Evolutionary conservation across 2,329 filamentous ascomycete species (phyloP).

Genomic region (Plectosphaerella plurivora): DNA sequence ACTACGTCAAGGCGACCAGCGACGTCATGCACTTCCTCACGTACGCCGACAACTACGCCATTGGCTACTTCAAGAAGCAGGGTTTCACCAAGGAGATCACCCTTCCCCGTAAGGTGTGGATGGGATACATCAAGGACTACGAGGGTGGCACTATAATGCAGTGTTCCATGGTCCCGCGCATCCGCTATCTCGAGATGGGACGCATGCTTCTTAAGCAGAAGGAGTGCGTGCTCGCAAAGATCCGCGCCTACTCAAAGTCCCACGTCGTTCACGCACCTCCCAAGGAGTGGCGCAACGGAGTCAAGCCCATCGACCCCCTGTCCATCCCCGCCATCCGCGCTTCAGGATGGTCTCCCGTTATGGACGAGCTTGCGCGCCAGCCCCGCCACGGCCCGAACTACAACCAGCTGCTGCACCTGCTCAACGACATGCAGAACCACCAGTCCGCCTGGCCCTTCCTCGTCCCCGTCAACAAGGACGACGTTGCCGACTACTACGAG

Average conservation of each 20-base stretch:
- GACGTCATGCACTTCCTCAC: slow-evolving; percentile 98
- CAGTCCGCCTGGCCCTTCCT: slow-evolving; percentile 92
- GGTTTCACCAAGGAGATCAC: slow-evolving; percentile 99
- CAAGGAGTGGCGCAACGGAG: slow-evolving; percentile 76
- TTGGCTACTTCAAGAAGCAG: slow-evolving; percentile 98
- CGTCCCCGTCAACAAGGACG: slow-evolving; percentile 88
- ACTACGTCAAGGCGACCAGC: slow-evolving; percentile 96
- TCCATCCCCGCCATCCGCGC: slow-evolving; percentile 83
- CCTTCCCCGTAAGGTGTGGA: slow-evolving; percentile 84
- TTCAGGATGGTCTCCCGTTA: slow-evolving; percentile 93
- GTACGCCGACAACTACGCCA: slow-evolving; percentile 98
- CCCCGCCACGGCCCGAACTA: slow-evolving; percentile 95
- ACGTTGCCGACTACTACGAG: slow-evolving; percentile 98
- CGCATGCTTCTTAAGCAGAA: slow-evolving; percentile 97
- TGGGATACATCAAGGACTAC: slow-evolving; percentile 99
- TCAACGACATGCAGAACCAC: slow-evolving; percentile 95
- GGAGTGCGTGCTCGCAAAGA: slow-evolving; percentile 91
- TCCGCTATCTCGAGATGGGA: slow-evolving; percentile 88
- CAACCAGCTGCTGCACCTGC: slow-evolving; percentile 84
- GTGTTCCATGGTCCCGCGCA: slow-evolving; percentile 92
- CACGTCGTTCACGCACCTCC: slow-evolving; percentile 85
- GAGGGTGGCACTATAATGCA: slow-evolving; percentile 99
- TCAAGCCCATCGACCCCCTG: slow-evolving; percentile 74
- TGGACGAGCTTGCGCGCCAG: slow-evolving; percentile 94
- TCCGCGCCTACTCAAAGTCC: slow-evolving; percentile 82